phyloP scores from a whole-genome alignment of 2,329 filamentous ascomycete genomes.

The Colletotrichum shisoi region DNA sequence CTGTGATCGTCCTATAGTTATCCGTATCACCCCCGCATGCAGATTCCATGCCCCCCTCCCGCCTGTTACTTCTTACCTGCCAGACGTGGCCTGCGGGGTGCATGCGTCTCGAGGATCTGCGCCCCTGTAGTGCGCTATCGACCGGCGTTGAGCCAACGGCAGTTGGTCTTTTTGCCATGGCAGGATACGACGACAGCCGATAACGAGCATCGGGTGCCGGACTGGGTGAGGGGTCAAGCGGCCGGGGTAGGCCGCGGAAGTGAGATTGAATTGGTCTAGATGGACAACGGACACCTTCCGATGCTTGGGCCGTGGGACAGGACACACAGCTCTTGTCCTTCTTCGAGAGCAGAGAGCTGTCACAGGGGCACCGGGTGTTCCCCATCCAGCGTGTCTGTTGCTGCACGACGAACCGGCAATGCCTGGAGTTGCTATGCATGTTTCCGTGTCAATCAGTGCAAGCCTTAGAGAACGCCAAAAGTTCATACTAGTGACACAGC shows the following conservation, averaged over 20 bases:
- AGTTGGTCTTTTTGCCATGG: slow-evolving; percentile 27
- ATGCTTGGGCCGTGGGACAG: background rate
- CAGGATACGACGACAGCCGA: background rate
- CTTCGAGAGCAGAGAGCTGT: background rate
- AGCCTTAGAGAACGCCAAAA: no score
- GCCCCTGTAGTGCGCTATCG: slow-evolving; percentile 29
- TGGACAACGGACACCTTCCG: background rate
- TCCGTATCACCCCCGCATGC: slow-evolving; percentile 31
- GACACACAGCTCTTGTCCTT: background rate
- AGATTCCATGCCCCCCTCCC: background rate
- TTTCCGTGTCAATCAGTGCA: no score
- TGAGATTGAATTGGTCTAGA: background rate
- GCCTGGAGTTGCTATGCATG: background rate
- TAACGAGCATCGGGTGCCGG: background rate
- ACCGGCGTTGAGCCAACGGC: slow-evolving; percentile 17
- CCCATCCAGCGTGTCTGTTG: background rate
- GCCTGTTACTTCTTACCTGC: slow-evolving; percentile 18
- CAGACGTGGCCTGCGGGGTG: slow-evolving; percentile 32
- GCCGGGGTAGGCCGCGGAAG: background rate
- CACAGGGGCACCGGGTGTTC: background rate
- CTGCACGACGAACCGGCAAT: background rate
- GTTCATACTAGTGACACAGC: no score
- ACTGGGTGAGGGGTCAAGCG: slow-evolving; percentile 5
- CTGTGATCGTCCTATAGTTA: slow-evolving; percentile 24
- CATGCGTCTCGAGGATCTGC: slow-evolving; percentile 28